Percentiles rank a stretch among this genome's conserved stretches.
Conservation (phyloP, 805 yeast genomes). For the Lachancea fermentati region DNA sequence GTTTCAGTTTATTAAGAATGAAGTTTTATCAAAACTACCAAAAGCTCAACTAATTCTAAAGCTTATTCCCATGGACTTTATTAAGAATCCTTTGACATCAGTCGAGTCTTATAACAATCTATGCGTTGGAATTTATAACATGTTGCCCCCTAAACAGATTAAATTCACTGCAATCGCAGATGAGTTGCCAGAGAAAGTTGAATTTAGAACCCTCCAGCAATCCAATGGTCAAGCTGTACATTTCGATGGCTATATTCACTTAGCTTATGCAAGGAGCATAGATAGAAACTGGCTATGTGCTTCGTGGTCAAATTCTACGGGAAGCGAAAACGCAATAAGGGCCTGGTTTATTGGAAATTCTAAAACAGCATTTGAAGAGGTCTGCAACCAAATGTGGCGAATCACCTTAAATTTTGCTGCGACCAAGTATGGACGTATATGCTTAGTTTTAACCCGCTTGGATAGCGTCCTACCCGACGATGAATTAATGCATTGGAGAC, state of each 20-base stretch:
- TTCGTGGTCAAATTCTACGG: conserved; percentile 86
- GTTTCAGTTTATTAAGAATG: conserved; percentile 42
- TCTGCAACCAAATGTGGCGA: conserved; percentile 63
- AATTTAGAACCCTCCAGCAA: conserved; percentile 39
- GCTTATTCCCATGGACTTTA: conserved; percentile 39
- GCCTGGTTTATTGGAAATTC: conserved; percentile 52
- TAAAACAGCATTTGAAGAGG: conserved; percentile 42
- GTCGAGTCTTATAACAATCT: conserved; percentile 35
- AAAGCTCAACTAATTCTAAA: conserved; percentile 31
- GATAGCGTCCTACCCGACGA: conserved; percentile 77
- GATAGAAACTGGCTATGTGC: conserved; percentile 83
- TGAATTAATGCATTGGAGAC: conserved; percentile 73
- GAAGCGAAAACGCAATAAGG: conserved; percentile 53
- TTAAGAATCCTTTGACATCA: conserved; percentile 31
- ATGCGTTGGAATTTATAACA: conserved; percentile 53
- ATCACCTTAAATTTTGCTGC: conserved; percentile 44
- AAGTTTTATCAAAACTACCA: conserved; percentile 29
- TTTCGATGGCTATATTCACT: conserved; percentile 68
- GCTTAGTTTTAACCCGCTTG: conserved; percentile 61
- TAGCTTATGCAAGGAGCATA: conserved; percentile 76
- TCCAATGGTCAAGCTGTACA: conserved; percentile 31
- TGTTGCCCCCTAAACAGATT: conserved; percentile 33
- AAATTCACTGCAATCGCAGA: conserved; percentile 37
- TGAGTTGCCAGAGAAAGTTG: conserved; percentile 39
- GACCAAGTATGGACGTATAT: conserved; percentile 44